Evolutionary conservation across 2,329 filamentous ascomycete species (phyloP), one percentile per base, ranked within the genome.

Genomic region (Fusarium nanum): DNA sequence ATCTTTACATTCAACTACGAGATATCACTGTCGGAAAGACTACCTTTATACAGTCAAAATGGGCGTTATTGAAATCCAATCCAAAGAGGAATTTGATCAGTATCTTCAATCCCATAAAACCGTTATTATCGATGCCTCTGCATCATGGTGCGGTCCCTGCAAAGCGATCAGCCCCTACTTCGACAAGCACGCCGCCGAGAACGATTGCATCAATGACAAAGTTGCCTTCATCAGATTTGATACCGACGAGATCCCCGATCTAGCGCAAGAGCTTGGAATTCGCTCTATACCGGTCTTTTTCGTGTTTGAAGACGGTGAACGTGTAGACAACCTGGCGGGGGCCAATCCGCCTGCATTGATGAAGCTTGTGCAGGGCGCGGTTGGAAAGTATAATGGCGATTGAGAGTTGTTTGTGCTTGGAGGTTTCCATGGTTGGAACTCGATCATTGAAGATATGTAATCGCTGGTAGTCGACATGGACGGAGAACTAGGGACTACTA

Each of bases 311-410:
- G 5, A 37, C 1, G 57, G 57, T 3, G 11, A 13, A 0, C 5
- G 2, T 8, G 9, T 9, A 5, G 16, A 37, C 0, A 23, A 3
- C 10, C 1, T 54, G 18, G 0, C 0, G 2, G 28, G 20, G 5
- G 41, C 41, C 5, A 18, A 27, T 20, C 22, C 16, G 16, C 12
- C 8, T 8, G 20, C 4, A 6, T 28, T 55, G 14, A 3, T 1
- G 12, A 20, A 22, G 4, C 2, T 30, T 14, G 22, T 37, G 8
- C 2, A 5, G 3, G 1, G 1, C 5, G 47, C 30, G 5, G 23
- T 25, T 16, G 2, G n/a, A 5, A 45, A 3, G 6, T 2, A 0
- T 13, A 22, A 14, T 13, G 7, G 6, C 5, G 12, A 22, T 20
- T 22, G 3, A 32, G 0, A 16, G 30, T 8, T 16, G 30, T 32